These are phyloP conservation scores for Chimonanthus salicifolius DNA, from an alignment of 164 flowering plant species.

Conservation along the genomic window DNA sequence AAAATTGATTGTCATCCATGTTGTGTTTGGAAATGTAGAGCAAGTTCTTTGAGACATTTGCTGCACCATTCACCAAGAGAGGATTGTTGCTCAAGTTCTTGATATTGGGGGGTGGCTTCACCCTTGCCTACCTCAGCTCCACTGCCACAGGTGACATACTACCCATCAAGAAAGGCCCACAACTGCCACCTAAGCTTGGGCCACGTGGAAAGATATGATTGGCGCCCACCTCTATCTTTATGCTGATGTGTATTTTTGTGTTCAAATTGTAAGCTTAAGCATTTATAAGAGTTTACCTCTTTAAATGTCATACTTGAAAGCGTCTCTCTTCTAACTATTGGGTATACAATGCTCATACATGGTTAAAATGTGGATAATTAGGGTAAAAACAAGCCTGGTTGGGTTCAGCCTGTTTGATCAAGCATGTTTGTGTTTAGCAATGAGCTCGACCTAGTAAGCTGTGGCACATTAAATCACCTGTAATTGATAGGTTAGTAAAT, in stretches of 20 bases:
- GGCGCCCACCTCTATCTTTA: background rate
- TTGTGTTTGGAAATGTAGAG: constrained; percentile 44
- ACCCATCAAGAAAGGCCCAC: constrained; percentile 94
- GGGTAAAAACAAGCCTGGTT: no score
- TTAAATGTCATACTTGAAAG: background rate
- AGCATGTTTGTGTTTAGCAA: no score
- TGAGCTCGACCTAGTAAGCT: no score
- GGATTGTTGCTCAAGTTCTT: constrained; percentile 89
- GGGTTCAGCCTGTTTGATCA: no score
- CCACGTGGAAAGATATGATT: constrained; percentile 87
- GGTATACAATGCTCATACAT: no score
- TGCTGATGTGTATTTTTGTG: constrained; percentile 5
- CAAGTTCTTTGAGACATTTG: constrained; percentile 99
- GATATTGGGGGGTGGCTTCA: constrained; percentile 84
- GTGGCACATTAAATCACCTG: no score
- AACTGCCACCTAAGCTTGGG: constrained; percentile 86
- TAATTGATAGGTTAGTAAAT: no score
- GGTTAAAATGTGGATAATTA: no score
- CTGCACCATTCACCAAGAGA: constrained; percentile 97
- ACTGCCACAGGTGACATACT: constrained; percentile 68
- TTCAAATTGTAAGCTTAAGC: constrained; percentile 12
- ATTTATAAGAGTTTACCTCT: background rate
- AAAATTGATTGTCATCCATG: no score
- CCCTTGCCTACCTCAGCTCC: constrained; percentile 72
- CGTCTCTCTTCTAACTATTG: background rate